Conservation (phyloP, 345 rosid species). For the Erodium maritimum region DNA sequence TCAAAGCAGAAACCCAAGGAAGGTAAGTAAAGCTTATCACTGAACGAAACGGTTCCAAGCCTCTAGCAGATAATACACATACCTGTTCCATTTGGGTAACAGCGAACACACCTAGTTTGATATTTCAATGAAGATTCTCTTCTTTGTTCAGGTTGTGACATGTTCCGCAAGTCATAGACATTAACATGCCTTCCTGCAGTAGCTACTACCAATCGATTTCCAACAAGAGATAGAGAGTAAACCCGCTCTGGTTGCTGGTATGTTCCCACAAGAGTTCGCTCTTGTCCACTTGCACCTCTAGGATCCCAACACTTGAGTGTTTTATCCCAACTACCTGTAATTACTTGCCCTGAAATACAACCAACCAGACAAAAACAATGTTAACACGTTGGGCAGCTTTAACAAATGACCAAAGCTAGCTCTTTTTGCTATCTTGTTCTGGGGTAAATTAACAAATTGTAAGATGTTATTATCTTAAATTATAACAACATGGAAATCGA, state of each 20-base stretch:
- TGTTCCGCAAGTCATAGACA: slow-evolving; percentile 79
- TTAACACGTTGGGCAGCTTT: neutral
- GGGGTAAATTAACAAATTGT: too few relatives aligned
- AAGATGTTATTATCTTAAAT: too few relatives aligned
- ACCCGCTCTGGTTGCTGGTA: slow-evolving; percentile 92
- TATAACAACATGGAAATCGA: too few relatives aligned
- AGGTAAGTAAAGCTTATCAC: neutral
- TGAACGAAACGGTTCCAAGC: neutral
- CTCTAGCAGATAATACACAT: neutral
- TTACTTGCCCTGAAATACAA: slow-evolving; percentile 63
- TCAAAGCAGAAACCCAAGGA: neutral
- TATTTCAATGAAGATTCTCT: slow-evolving; percentile 92
- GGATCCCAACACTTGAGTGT: slow-evolving; percentile 96
- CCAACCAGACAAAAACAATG: neutral
- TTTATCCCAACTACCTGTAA: slow-evolving; percentile 95
- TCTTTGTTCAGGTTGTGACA: slow-evolving; percentile 95
- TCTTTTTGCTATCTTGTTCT: neutral
- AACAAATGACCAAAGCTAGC: neutral
- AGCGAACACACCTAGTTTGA: slow-evolving; percentile 88
- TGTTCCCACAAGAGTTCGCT: slow-evolving; percentile 71
- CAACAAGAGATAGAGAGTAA: slow-evolving; percentile 82
- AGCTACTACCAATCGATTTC: slow-evolving; percentile 84
- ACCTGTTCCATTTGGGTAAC: slow-evolving; percentile 97
- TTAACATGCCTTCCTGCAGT: slow-evolving; percentile 95
- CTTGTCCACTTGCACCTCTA: slow-evolving; percentile 87